A percentile compares a stretch with the other conserved stretches of the same genome.
phyloP scores from a whole-genome alignment of 75 land plant genomes.

The Cunninghamia lanceolata region DNA sequence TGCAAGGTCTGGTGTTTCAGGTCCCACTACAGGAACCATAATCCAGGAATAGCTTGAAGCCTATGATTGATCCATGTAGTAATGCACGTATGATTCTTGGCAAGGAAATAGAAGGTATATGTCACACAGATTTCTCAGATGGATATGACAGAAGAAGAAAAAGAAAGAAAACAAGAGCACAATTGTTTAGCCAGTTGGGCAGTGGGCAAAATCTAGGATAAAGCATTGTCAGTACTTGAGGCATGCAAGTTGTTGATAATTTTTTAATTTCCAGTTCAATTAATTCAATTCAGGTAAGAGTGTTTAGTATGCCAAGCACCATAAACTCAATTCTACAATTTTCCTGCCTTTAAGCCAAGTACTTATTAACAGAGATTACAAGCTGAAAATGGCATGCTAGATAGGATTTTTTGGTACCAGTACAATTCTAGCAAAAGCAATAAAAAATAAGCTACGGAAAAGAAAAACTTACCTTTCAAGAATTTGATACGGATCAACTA shows the following conservation, averaged over 20 bases:
- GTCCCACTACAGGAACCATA: too few species aligned
- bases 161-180: not conserved
- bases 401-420: not conserved
- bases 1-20: not conserved
- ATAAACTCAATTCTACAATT: not conserved
- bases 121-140: not conserved
- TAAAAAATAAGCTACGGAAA: constrained; percentile 1
- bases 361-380: not conserved
- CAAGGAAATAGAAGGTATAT: not conserved
- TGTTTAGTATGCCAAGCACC: not conserved
- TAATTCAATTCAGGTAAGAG: not conserved
- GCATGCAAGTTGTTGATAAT: not conserved
- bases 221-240: not conserved
- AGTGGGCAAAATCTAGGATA: not conserved
- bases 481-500: constrained; percentile 87
- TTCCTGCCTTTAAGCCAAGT: not conserved
- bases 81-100: not conserved
- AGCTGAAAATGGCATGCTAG: not conserved
- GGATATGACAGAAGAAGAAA: not conserved
- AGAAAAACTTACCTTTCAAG: constrained; percentile 71
- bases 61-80: not conserved
- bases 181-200: not conserved
- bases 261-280: not conserved
- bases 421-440: not conserved
- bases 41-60: too few species aligned